Evolutionary conservation across 768 basidiomycete genomes (phyloP).

Genomic region (Mycena crocata): DNA sequence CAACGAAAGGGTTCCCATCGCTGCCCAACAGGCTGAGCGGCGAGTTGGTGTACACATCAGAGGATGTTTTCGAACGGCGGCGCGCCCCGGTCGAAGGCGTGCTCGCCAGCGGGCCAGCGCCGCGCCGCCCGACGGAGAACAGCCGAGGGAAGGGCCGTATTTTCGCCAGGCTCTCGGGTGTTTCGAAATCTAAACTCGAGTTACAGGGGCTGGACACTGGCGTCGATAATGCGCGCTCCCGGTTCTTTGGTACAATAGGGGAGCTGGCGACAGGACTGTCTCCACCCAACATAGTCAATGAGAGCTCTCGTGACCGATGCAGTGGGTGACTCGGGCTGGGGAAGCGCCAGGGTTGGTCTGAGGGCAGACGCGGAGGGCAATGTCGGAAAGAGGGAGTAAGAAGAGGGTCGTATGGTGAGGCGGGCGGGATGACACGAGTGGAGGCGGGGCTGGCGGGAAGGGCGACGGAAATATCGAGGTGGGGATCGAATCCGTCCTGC

Average conservation of each 20-base stretch:
- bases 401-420: conserved; percentile 82
- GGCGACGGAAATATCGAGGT: conserved; percentile 45
- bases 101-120: conserved; percentile 30
- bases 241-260: conserved; percentile 42
- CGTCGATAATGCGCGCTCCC: conserved; percentile 6
- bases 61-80: conserved; percentile 45
- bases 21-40: conserved; percentile 12
- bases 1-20: conserved; percentile 32
- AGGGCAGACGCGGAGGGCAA: conserved; percentile 78
- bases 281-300: conserved; percentile 71
- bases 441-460: conserved; percentile 49
- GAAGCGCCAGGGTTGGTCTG: conserved; percentile 86
- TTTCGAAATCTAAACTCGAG: conserved; percentile 41
- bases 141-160: conserved; percentile 53
- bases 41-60: conserved; percentile 40
- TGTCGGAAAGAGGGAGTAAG: conserved; percentile 83
- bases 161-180: conserved; percentile 47
- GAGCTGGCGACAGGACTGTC: conserved; percentile 55
- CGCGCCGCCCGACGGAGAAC: conserved; percentile 47
- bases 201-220: conserved; percentile 35
- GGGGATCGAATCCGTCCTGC: conserved; percentile 47
- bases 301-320: conserved; percentile 72
- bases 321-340: conserved; percentile 84
- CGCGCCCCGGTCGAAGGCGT: conserved; percentile 24
- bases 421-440: conserved; percentile 55